phyloP scores from a whole-genome alignment of 2,329 filamentous ascomycete species.

The Penicillium occitanis region DNA sequence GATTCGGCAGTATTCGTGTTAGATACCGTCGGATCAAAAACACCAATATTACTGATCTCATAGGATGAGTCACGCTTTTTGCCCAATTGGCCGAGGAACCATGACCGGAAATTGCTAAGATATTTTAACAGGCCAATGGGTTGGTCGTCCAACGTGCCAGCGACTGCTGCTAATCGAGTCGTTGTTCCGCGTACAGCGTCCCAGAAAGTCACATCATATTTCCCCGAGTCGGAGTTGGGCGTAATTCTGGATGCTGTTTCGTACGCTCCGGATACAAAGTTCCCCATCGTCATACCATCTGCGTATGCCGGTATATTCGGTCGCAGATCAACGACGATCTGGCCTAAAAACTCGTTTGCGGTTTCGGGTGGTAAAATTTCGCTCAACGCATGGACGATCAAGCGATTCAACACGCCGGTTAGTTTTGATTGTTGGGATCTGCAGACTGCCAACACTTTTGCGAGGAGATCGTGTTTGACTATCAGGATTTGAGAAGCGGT shows the following conservation, averaged over 20 bases:
- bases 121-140: conserved; percentile 48
- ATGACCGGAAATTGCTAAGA: conserved; percentile 40
- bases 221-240: neutral
- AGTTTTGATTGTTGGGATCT: neutral
- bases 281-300: conserved; percentile 3
- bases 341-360: neutral
- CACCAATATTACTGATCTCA: conserved; percentile 49
- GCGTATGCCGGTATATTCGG: conserved; percentile 24
- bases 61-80: conserved; percentile 43
- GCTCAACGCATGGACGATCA: conserved; percentile 5
- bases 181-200: conserved; percentile 1
- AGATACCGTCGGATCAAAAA: conserved; percentile 31
- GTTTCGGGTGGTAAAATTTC: neutral
- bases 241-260: conserved; percentile 22
- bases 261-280: conserved; percentile 7
- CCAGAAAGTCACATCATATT: conserved; percentile 4
- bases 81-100: conserved; percentile 42
- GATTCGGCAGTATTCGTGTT: neutral
- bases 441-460: neutral
- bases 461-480: conserved; percentile 25
- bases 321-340: conserved; percentile 21
- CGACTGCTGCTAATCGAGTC: neutral
- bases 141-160: conserved; percentile 36
- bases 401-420: neutral
- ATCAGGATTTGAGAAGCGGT: conserved; percentile 37